Evolutionary conservation across 257 asterid species (phyloP), one percentile per base, ranked within the genome.

Genomic region (Nicotiana obtusifolia): DNA sequence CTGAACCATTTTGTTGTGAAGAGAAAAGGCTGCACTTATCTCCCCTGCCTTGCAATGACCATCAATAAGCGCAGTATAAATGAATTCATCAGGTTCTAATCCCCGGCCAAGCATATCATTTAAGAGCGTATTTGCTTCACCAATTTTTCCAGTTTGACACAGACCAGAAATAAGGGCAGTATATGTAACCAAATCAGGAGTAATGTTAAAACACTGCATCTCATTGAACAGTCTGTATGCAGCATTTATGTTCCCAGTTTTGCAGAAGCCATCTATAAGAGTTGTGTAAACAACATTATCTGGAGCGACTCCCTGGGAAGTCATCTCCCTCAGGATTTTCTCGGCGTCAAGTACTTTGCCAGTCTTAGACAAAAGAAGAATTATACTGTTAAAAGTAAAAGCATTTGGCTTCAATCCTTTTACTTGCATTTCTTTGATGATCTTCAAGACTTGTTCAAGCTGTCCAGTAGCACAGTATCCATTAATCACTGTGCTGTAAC

Each of bases 261-360:
- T 90, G 88, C 93, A 85, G 80, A 90, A 91, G 49, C 99, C 98
- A 78, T 93, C 88, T 83, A 95, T 91, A 66, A 95, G 93, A 83
- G 98, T 93, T 4, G 99, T 89, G 86, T 94, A 96, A 73, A 91
- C 90, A 57, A 86, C 97, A 84, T 84, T 90, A 87, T 96, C 99
- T 10, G 95, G 98, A 82, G 84, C 80, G 41, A 86, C 85, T 77
- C 97, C 95, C 85, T 85, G 92, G 81, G 88, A 80, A 31, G 87
- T 88, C 97, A 96, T 94, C 89, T 94, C 93, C 85, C 90, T 85
- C 78, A 94, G 81, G 80, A 92, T 87, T 81, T 80, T 92, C 92
- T 93, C 97, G 2, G 97, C 98, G 68, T 91, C 93, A 26, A 71
- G 83, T 85, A 89, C 86, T 82, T 91, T 89, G 60, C 98, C 93